Base-by-base conservation (phyloP, 2,329 filamentous ascomycete genomes). In the Teratosphaeria destructans region DNA sequence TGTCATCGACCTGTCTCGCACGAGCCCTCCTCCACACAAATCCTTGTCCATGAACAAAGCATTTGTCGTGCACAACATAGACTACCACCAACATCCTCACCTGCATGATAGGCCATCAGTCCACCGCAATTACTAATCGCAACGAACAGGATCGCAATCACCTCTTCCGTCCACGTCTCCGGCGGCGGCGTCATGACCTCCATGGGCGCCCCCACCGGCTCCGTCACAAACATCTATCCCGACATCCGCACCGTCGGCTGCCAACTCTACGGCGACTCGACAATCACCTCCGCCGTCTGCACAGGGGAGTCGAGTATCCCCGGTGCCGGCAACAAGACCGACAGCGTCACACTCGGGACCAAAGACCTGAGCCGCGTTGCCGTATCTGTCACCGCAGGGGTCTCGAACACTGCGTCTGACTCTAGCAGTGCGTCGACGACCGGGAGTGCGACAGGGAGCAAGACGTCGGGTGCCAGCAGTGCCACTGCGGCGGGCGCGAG, bases 321-420 rank as follows among this genome's bases (percentile, higher is more conserved):
- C 65, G 65, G 65, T 4, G 55, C 69, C 10, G 68, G 68, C 14
- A 59, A 66, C 27, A 63, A 63, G n/a, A 64, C 60, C n/a, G 63
- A 63, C n/a, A 69, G 65, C 16, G 65, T 65, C 10, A 67, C 67
- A 2, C 62, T 71, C n/a, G 66, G 67, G 26, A 61, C 58, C 7
- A 67, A 60, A 11, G 63, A 70, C 58, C 62, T 71, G 57, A 62
- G 58, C 26, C 70, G 70, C 49, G 61, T 66, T 6, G 62, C 66
- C 11, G 62, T 70, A 16, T 67, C 66, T 5, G 60, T 70, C 32
- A 70, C 68, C 7, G 69, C 67, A 5, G 68, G 68, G 2, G 35
- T 37, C 7, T 27, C 55, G 26, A 49, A 16, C 23, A 19, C 32
- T 32, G 14, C 32, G 32, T 32, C 27, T n/a, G 29, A 34, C 23